Percentiles rank a stretch among this genome's conserved stretches.
Evolutionary conservation across 1,139 yeast species (phyloP).

Genomic region (Zygosaccharomyces sapae): DNA sequence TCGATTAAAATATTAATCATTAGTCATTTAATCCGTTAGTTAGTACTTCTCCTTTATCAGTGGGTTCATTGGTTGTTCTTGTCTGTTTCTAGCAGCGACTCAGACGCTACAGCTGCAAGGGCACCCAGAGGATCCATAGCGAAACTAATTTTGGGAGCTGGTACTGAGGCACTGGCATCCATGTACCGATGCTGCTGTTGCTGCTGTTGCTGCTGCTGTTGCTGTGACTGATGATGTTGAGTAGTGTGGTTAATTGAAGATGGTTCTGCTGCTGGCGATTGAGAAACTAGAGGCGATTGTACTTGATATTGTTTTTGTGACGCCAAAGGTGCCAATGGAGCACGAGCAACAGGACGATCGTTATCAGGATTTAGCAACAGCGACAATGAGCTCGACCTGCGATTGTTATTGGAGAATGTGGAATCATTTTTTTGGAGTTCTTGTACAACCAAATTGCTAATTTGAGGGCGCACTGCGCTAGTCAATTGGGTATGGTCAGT

Average conservation of each 20-base stretch:
- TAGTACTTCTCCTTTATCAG: no score
- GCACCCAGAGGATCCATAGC: slow-evolving; percentile 38
- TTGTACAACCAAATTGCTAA: slow-evolving; percentile 12
- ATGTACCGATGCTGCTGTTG: slow-evolving; percentile 1
- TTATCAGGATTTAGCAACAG: slow-evolving; percentile 25
- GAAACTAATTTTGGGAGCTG: slow-evolving; percentile 24
- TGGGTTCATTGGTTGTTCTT: not conserved
- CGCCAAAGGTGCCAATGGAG: not conserved
- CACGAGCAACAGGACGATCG: slow-evolving; percentile 6
- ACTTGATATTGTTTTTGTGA: slow-evolving; percentile 4
- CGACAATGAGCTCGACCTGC: slow-evolving; percentile 24
- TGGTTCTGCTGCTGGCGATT: not conserved
- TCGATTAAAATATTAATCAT: no score
- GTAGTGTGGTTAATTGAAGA: not conserved
- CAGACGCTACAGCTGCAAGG: slow-evolving; percentile 38
- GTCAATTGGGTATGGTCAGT: slow-evolving; percentile 5
- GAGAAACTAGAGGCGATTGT: not conserved
- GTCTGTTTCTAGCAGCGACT: slow-evolving; percentile 12
- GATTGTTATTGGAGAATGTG: slow-evolving; percentile 10
- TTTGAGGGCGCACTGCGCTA: slow-evolving; percentile 11
- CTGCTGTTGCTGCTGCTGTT: no score
- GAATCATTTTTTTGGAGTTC: slow-evolving; percentile 11
- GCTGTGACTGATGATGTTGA: not conserved
- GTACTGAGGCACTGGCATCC: slow-evolving; percentile 6
- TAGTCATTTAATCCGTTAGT: no score